These are phyloP conservation scores for Theobroma cacao DNA, from an alignment of 345 rosid species.

Conservation along the genomic window DNA sequence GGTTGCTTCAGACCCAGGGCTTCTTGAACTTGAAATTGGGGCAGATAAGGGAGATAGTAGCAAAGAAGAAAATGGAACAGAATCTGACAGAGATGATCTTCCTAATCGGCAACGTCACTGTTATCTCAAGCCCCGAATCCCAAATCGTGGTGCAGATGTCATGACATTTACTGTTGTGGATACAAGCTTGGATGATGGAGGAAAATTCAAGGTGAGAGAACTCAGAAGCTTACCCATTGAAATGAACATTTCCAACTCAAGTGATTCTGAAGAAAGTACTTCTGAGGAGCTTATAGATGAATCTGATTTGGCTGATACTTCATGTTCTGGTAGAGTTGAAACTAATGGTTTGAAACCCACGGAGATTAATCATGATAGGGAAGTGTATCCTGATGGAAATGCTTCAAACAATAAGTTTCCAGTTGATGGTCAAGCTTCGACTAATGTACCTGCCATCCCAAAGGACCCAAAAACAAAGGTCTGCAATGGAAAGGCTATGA, in stretches of 20 bases:
- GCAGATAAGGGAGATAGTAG: conserved; percentile 5
- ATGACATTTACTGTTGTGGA: conserved; percentile 55
- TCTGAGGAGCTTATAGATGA: conserved; percentile 26
- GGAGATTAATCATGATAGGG: conserved; percentile 13
- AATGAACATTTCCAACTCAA: conserved; percentile 18
- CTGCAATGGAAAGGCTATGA: conserved; percentile 16
- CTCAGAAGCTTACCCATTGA: conserved; percentile 41
- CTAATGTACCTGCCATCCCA: conserved; percentile 12
- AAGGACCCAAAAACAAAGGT: conserved; percentile 19
- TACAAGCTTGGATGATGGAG: conserved; percentile 40
- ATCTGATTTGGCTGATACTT: conserved; percentile 29
- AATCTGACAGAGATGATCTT: conserved; percentile 29
- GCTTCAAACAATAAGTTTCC: conserved; percentile 16
- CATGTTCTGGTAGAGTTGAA: conserved; percentile 21
- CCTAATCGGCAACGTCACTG: conserved; percentile 34
- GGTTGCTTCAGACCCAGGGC: conserved; percentile 48
- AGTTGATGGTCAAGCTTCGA: conserved; percentile 13
- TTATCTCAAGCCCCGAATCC: conserved; percentile 47
- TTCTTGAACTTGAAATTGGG: conserved; percentile 48
- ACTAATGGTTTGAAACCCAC: conserved; percentile 18
- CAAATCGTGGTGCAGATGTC: conserved; percentile 15
- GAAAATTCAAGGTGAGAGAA: conserved; percentile 37
- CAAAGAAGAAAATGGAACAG: conserved; percentile 27
- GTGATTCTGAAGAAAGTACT: conserved; percentile 35
- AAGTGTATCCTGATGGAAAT: conserved; percentile 15